Evolutionary conservation across 176 grass and related monocot species (phyloP), one percentile per base, ranked within the genome.

Genomic region (Dendrocalamus sinicus): DNA sequence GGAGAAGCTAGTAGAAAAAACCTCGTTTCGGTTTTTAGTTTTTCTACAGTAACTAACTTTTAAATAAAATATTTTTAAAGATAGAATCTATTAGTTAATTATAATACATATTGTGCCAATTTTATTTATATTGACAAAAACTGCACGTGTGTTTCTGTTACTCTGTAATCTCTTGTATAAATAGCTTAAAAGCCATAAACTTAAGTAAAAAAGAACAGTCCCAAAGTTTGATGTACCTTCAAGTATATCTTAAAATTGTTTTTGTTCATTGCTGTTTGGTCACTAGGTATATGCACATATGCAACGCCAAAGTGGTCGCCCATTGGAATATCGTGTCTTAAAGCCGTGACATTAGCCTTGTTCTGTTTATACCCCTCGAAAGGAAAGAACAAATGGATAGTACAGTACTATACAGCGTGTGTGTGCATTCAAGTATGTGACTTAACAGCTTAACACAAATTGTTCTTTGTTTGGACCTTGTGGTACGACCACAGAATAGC

Each of bases 201-300:
- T 32, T 0, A 0, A 32, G 2, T 32, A 2, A 32, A 32, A 30
- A 32, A 32, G 30, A 32, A 32, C 30, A 32, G 1, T 32, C 30
- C 2, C 30, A 32, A 32, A 32, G 2, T 32, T 32, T 32, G 73
- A 55, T 41, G 22, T 20, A 17, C 22, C 62, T 72, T 40, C 73
- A 87, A 73, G 67, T 86, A 47, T 10, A 22, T 30, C 75, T 79
- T 60, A 83, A 87, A 82, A 32, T 74, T 50, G 48, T n/a, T 51
- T 12, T 43, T 12, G 65, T 5, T 19, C 20, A 39, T 22, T 37
- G 46, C 12, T 15, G 10, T 28, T 2, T 28, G 4, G 60, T 63
- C 60, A 14, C 4, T 13, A n/a, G n/a, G 57, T 60, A 23, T 22
- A 74, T 32, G 45, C 46, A 15, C 32, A 40, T 53, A 14, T 67